These are phyloP conservation scores for Asclepias syriaca DNA, from an alignment of 257 asterid genomes.

Conservation along the genomic window DNA sequence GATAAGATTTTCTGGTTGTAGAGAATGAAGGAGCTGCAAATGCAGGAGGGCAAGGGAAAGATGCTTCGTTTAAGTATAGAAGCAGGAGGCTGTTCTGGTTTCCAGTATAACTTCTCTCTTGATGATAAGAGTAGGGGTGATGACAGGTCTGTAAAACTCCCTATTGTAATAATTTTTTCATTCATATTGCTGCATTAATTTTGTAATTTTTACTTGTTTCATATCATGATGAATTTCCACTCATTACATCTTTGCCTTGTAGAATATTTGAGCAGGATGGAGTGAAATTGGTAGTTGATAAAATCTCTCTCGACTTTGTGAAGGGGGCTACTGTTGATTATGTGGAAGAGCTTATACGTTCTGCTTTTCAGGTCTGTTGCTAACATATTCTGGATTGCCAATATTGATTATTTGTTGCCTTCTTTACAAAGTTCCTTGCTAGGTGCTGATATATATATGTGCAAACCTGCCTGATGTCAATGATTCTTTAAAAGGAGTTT, in stretches of 20 bases:
- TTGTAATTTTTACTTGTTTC: not conserved
- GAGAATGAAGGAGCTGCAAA: slow-evolving; percentile 88
- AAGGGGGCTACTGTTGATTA: slow-evolving; percentile 91
- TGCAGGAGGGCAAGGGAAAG: slow-evolving; percentile 51
- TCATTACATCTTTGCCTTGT: slow-evolving; percentile 13
- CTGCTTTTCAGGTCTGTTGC: slow-evolving; percentile 86
- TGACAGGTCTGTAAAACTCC: slow-evolving; percentile 56
- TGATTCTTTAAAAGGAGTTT: not conserved
- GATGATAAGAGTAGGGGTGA: slow-evolving; percentile 65
- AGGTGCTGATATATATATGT: not conserved
- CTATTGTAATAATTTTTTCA: not conserved
- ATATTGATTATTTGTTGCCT: not conserved
- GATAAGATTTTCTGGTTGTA: slow-evolving; percentile 19
- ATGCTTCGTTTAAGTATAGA: slow-evolving; percentile 86
- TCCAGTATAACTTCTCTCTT: slow-evolving; percentile 80
- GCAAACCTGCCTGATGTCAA: not conserved
- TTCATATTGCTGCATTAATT: not conserved
- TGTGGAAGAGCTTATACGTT: slow-evolving; percentile 91
- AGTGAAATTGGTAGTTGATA: slow-evolving; percentile 86
- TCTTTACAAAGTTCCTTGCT: not conserved
- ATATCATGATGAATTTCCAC: slow-evolving; percentile 5
- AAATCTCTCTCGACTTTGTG: slow-evolving; percentile 72
- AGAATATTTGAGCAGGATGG: slow-evolving; percentile 90
- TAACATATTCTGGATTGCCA: not conserved
- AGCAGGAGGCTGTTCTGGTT: slow-evolving; percentile 99